These are phyloP conservation scores for Wickerhamiella hasegawae DNA, from an alignment of 805 yeast species.

Conservation along the genomic window DNA sequence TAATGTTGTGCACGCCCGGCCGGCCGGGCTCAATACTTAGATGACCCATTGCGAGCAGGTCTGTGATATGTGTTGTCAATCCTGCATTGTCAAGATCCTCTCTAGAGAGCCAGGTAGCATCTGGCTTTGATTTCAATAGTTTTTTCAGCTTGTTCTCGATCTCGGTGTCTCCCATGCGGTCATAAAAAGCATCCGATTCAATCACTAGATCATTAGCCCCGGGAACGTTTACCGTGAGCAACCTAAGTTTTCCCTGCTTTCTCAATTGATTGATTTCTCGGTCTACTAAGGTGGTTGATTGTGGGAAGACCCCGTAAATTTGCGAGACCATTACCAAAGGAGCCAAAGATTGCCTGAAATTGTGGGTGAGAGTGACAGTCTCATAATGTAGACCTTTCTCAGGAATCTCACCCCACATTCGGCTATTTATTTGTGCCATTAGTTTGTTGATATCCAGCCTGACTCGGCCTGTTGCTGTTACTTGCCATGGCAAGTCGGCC, in stretches of 20 bases:
- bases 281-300: constrained; percentile 23
- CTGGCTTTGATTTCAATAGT: constrained; percentile 17
- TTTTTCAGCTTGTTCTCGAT: constrained; percentile 5
- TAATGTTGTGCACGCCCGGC: constrained; percentile 19
- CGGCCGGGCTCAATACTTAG: constrained; percentile 21
- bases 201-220: constrained; percentile 22
- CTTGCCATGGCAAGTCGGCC: constrained; percentile 10
- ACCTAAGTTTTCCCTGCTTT: constrained; percentile 15
- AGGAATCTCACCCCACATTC: constrained; percentile 22
- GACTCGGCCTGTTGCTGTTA: not conserved
- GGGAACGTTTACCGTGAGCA: constrained; percentile 17
- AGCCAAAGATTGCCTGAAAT: constrained; percentile 18
- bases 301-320: constrained; percentile 22
- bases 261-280: constrained; percentile 16
- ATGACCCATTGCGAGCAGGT: constrained; percentile 20
- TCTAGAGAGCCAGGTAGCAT: constrained; percentile 14
- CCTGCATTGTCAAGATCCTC: constrained; percentile 14
- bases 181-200: constrained; percentile 13
- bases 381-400: constrained; percentile 17
- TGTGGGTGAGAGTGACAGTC: constrained; percentile 14
- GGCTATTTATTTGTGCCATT: constrained; percentile 12
- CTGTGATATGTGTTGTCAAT: constrained; percentile 7
- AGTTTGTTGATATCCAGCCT: constrained; percentile 12
- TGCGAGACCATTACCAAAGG: constrained; percentile 21
- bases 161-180: constrained; percentile 1